Evolutionary conservation across 495 filamentous ascomycete species (phyloP), one percentile per base, ranked within the genome.

Genomic region (Tuber indicum): DNA sequence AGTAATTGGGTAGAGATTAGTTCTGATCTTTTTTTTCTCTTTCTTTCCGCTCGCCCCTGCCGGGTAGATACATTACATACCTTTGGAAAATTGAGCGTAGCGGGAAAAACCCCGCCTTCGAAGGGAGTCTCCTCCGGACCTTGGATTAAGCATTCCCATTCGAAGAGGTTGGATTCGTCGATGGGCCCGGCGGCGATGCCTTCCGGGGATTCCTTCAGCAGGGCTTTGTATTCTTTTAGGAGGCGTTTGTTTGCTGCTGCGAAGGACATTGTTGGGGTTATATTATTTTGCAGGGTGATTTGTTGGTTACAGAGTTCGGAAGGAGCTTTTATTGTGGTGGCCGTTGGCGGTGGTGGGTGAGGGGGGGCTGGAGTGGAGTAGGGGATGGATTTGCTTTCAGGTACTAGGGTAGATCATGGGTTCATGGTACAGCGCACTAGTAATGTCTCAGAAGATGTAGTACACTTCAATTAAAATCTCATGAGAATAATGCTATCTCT

Each of bases 61-160:
- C 5, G 19, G 6, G 9, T 12, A 32, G 42, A 49, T 49, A 47
- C 10, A 69, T 72, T 49, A 47, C 10, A 69, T 72, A 83, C 96
- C 82, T 94, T 96, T 7, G 96, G 96, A 83, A 99, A 99, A 82
- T 92, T 94, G 70, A 99, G 87, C 84, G 96, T 94, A 4, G 96
- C 96, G 43, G 96, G 93, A 84, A 98, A 99, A 43, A 99, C 87
- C 49, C 96, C 96, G 72, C 94, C 89, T 85, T 98, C 96, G 83
- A 97, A 99, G 3, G 96, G 96, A 3, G 96, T 99, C 74, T 91
- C 96, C 75, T 95, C 93, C 12, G 96, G 96, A 0, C 96, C 96
- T 85, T 97, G 92, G 81, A 99, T 98, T 75, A 98, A 86, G 4
- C 94, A 94, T 87, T 99, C 96, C 96, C 96, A 99, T 84, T 93